Conservation (phyloP, 2,329 filamentous ascomycete genomes). For the Parastagonospora avenae region DNA sequence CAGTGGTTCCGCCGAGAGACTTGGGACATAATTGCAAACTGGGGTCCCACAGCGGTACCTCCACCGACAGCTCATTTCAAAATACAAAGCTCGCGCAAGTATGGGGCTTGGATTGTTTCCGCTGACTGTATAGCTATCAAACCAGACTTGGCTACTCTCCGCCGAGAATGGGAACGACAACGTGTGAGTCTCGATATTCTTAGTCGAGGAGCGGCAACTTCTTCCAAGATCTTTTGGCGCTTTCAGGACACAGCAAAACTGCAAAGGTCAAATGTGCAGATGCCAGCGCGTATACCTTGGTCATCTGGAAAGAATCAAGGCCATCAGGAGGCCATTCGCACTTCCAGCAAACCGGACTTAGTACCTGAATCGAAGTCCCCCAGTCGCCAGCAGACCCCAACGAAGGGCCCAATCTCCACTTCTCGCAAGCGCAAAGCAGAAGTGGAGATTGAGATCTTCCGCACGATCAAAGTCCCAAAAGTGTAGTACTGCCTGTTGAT, state of each 20-base stretch:
- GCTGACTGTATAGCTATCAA: slow-evolving; percentile 18
- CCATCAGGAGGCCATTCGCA: not conserved
- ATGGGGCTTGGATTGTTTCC: slow-evolving; percentile 22
- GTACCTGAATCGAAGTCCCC: too few species aligned
- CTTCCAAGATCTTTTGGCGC: slow-evolving; percentile 1
- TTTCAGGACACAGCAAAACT: slow-evolving; percentile 12
- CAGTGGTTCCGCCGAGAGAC: slow-evolving; percentile 45
- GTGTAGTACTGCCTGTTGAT: too few species aligned
- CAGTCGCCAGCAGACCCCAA: too few species aligned
- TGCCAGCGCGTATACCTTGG: slow-evolving; percentile 12
- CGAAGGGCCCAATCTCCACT: too few species aligned
- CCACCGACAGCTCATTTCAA: slow-evolving; percentile 33
- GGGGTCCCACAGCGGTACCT: slow-evolving; percentile 26
- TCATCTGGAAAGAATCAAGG: not conserved
- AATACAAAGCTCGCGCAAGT: slow-evolving; percentile 16
- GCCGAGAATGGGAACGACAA: slow-evolving; percentile 8
- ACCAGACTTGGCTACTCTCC: slow-evolving; percentile 15
- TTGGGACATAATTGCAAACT: slow-evolving; percentile 30
- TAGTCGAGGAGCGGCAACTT: not conserved
- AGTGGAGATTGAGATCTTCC: too few species aligned
- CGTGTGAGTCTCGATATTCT: not conserved
- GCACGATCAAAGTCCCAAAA: too few species aligned
- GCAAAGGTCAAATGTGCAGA: slow-evolving; percentile 20
- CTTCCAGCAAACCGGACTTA: too few species aligned
- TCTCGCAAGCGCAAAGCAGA: too few species aligned